These are phyloP conservation scores for Phyllosticta citriasiana DNA, from an alignment of 2,329 filamentous ascomycete genomes.

Conservation along the genomic window DNA sequence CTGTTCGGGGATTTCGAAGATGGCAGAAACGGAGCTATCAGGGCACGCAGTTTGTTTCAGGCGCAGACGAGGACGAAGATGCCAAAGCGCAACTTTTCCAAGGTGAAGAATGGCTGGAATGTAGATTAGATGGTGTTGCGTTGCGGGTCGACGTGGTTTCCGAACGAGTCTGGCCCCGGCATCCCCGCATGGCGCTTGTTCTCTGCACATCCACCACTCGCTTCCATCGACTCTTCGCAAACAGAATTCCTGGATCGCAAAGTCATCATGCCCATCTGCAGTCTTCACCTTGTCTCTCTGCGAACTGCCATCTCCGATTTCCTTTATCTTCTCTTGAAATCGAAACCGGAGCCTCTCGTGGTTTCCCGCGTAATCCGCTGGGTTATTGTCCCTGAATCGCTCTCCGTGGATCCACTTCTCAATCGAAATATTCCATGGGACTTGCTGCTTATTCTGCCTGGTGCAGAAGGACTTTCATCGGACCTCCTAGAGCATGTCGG, in stretches of 20 bases:
- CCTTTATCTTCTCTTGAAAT: constrained; percentile 27
- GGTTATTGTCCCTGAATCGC: constrained; percentile 38
- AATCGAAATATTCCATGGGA: constrained; percentile 35
- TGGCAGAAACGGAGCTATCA: too few species aligned
- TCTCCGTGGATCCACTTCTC: constrained; percentile 34
- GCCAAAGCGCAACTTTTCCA: too few species aligned
- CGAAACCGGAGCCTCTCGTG: constrained; percentile 32
- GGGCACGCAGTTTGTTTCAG: too few species aligned
- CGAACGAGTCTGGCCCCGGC: too few species aligned
- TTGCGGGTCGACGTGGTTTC: too few species aligned
- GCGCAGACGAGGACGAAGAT: too few species aligned
- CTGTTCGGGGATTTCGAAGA: too few species aligned
- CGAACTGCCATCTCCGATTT: constrained; percentile 29
- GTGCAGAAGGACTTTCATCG: constrained; percentile 18
- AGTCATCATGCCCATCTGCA: constrained; percentile 38
- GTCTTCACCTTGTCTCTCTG: constrained; percentile 38
- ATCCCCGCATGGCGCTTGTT: neutral
- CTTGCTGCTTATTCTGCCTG: constrained; percentile 36
- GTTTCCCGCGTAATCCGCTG: constrained; percentile 36
- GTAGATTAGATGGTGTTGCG: too few species aligned
- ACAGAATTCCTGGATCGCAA: neutral
- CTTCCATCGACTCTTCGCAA: neutral
- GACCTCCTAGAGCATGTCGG: constrained; percentile 12
- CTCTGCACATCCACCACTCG: neutral
- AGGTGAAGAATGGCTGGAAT: too few species aligned